phyloP scores from a whole-genome alignment of 176 grass and related monocot species.

The Guadua angustifolia region DNA sequence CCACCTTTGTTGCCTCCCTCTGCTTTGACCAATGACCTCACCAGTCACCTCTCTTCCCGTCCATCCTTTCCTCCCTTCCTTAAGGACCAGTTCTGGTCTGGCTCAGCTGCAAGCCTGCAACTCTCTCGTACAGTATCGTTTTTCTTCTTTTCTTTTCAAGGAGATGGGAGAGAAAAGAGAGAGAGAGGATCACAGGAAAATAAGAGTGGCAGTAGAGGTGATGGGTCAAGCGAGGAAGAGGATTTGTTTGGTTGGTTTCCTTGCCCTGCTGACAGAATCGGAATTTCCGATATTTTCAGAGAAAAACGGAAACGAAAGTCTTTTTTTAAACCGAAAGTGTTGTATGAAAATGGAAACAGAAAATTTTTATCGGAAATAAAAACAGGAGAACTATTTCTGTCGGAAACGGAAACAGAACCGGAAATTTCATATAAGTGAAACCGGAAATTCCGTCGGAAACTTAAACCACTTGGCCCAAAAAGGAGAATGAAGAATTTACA shows the following conservation, averaged over 20 bases:
- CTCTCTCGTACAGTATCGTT: neutral
- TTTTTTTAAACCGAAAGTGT: too few species aligned
- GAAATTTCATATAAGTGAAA: too few species aligned
- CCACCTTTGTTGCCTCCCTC: slow-evolving; percentile 39
- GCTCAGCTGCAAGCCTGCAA: neutral
- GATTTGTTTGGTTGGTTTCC: slow-evolving; percentile 23
- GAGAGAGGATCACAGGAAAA: neutral
- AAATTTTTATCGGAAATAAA: too few species aligned
- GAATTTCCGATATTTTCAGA: too few species aligned
- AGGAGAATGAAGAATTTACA: too few species aligned
- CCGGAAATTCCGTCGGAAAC: too few species aligned
- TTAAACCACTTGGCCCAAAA: too few species aligned
- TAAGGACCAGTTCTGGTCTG: slow-evolving; percentile 26
- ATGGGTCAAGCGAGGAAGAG: slow-evolving; percentile 21
- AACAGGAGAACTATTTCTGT: too few species aligned
- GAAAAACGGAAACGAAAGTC: too few species aligned
- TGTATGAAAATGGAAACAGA: too few species aligned
- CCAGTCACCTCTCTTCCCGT: slow-evolving; percentile 6
- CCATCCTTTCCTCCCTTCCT: slow-evolving; percentile 30
- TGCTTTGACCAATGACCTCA: slow-evolving; percentile 63
- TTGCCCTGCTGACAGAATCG: too few species aligned
- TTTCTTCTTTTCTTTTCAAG: neutral
- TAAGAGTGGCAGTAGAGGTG: neutral
- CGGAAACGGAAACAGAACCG: too few species aligned
- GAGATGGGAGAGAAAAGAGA: neutral